phyloP scores from a whole-genome alignment of 2,329 filamentous ascomycete genomes.

The Verticillium albo-atrum region DNA sequence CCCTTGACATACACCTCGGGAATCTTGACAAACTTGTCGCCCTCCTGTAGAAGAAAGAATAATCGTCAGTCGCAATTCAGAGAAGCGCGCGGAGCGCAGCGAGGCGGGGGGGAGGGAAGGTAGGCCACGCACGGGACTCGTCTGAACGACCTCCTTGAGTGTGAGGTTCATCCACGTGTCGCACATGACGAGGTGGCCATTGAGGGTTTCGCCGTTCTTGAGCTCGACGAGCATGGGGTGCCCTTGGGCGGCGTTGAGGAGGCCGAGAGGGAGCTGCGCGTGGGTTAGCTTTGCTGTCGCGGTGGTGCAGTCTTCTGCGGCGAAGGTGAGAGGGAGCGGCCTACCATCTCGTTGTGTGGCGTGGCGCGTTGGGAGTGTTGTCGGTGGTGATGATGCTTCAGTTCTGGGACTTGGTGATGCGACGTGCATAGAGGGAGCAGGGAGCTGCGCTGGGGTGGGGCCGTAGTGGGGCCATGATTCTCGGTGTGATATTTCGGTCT shows the following conservation, averaged over 20 bases:
- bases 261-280: conserved; percentile 64
- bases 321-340: neutral
- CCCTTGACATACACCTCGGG: conserved; percentile 95
- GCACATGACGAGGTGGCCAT: conserved; percentile 92
- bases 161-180: conserved; percentile 99
- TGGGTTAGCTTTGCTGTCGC: neutral
- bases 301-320: neutral
- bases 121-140: conserved; percentile 62
- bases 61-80: conserved; percentile 14
- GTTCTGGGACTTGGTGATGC: neutral
- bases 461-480: neutral
- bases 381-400: neutral
- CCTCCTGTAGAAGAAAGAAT: conserved; percentile 71
- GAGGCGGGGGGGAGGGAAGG: neutral
- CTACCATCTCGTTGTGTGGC: neutral
- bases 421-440: neutral
- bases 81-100: neutral
- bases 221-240: conserved; percentile 97
- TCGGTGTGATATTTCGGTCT: neutral
- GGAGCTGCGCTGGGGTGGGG: neutral
- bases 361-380: neutral
- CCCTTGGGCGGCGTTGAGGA: conserved; percentile 93
- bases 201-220: conserved; percentile 95
- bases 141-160: conserved; percentile 94
- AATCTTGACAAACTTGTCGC: conserved; percentile 87